Base-by-base conservation (phyloP, 768 basidiomycete genomes). In the Tricholoma bakamatsutake region DNA sequence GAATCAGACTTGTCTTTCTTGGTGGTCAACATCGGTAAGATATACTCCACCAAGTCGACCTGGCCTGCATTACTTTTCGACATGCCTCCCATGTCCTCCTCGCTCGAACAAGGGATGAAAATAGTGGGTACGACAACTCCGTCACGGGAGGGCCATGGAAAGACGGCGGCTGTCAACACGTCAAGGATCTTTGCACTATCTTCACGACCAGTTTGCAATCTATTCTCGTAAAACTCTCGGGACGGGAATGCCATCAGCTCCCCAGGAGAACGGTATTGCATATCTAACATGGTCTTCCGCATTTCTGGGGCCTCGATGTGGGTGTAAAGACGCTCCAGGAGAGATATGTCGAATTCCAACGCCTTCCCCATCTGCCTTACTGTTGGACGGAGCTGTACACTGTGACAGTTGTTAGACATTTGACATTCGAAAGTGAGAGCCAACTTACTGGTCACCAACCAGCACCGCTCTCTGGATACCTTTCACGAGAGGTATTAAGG, bases 391-490 rank as follows among this genome's bases (percentile, higher is more conserved):
- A 87, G 73, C 64, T 88, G 86, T 21, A 86, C 84, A 56, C 85
- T 88, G 46, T 9, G 30, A 30, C 15, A 7, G 9, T 13, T 28
- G 10, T 46, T 28, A 46, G 43, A 11, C 13, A 28, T 27, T 28
- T 46, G 12, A 5, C n/a, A 2, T 18, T 35, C 1, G 5, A 37
- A 40, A n/a, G 8, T 17, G 8, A 46, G 46, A 18, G 21, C 21
- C 18, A 13, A 72, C 83, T 71, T 60, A 88, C 86, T 87, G 85
- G 61, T 87, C 84, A 9, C 86, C 86, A 4, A 87, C 85, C 11
- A 88, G 69, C 5, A 87, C 76, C 0, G 80, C 84, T 48, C 76
- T 69, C 48, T 69, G 66, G 43, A 80, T 77, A 2, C 83, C 85
- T 62, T 87, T 87, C 9, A 85, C 83, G 3, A 88, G 71, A 0